Evolutionary conservation across 805 yeast species (phyloP), one percentile per base, ranked within the genome.

Genomic region (Hanseniaspora occidentalis): DNA sequence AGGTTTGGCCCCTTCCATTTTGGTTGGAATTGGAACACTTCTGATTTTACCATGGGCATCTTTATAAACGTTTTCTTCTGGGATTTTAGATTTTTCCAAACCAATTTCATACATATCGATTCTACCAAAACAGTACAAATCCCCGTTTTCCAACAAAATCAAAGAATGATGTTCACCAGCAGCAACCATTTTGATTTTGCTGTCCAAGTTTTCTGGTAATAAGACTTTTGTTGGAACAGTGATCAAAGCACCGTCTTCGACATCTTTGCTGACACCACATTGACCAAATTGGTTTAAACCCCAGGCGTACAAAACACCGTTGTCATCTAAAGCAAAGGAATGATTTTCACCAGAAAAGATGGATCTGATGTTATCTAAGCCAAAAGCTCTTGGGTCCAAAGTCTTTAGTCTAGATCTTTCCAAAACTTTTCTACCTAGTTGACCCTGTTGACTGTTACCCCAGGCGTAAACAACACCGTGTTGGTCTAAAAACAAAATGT

Each of bases 261-360:
- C 73, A 38, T 75, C 76, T 26, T 79, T 78, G 13, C 83, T 68
- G 19, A 79, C 67, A 43, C 95, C 97, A 67, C 96, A 85, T 64
- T 92, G 99, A 18, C 97, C 97, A 56, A 75, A 92, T 61, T 92
- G 96, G 58, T 92, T 92, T 53, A 92, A 70, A 6, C 99, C 99
- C 98, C 98, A 92, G 8, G 92, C 71, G 47, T 71, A 71, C 1
- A 92, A 85, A 26, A 70, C 70, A 33, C 81, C 84, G 27, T 75
- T 73, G 11, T 68, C 65, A 45, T 82, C 81, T 46, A 92, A 72
- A 4, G 98, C 99, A 67, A 92, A 92, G 49, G 95, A 82, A 57
- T 88, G 97, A 61, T 80, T 92, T 54, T 89, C 97, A 38, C 99
- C 99, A 45, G 89, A 77, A 3, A 95, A 89, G 50, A 92, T 76